These are phyloP conservation scores for Xylariales sp. DNA, from an alignment of 2,329 filamentous ascomycete species.

Conservation along the genomic window DNA sequence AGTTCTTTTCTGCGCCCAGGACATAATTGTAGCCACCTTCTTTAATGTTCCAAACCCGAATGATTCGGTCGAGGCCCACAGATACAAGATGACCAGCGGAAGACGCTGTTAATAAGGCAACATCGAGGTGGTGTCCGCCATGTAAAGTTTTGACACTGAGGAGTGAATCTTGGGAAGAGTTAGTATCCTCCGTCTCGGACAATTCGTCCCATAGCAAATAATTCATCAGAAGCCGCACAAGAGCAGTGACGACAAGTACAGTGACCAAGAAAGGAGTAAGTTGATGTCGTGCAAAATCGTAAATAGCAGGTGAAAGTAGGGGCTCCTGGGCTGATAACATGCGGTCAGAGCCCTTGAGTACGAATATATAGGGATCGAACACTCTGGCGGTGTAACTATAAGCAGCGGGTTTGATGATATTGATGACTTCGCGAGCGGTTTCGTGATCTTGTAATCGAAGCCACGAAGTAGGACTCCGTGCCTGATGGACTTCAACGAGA, in stretches of 20 bases:
- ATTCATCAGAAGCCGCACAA: conserved; percentile 77
- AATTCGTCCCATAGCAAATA: conserved; percentile 77
- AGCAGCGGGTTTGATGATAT: conserved; percentile 77
- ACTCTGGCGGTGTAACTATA: conserved; percentile 79
- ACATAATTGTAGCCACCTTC: conserved; percentile 57
- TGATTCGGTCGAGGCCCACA: conserved; percentile 75
- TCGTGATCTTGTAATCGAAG: conserved; percentile 81
- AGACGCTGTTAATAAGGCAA: conserved; percentile 72
- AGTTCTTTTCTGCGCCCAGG: conserved; percentile 54
- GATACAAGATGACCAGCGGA: conserved; percentile 74
- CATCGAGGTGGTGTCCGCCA: conserved; percentile 74
- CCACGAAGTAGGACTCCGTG: conserved; percentile 81
- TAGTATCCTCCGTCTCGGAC: conserved; percentile 57
- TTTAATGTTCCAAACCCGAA: conserved; percentile 74
- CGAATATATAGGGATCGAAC: conserved; percentile 79
- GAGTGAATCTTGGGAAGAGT: conserved; percentile 60
- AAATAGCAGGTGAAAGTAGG: conserved; percentile 66
- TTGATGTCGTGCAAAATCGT: conserved; percentile 75
- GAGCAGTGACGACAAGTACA: conserved; percentile 71
- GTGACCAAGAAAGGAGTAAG: conserved; percentile 69
- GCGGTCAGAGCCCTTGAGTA: conserved; percentile 75
- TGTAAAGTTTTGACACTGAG: conserved; percentile 71
- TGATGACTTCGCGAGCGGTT: conserved; percentile 80
- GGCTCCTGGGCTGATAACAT: conserved; percentile 63
- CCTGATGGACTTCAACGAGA: conserved; percentile 75